Evolutionary conservation across 345 rosid species (phyloP).

Genomic region (Geranium brycei): DNA sequence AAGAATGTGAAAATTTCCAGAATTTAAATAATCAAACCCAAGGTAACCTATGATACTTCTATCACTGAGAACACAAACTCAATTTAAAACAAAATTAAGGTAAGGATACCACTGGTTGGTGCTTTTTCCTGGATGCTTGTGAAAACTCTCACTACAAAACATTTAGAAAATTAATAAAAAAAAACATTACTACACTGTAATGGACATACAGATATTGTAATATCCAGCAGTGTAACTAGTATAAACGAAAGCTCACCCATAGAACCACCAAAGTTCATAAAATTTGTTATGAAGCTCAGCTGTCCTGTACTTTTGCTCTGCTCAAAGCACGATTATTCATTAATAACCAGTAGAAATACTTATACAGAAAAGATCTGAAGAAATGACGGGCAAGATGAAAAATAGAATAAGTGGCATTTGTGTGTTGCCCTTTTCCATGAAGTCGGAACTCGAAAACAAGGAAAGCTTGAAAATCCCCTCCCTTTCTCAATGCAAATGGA

Average conservation of each 20-base stretch:
- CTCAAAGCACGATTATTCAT: not conserved
- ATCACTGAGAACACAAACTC: not conserved
- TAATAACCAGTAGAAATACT: not conserved
- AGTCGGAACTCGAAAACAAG: too few species aligned
- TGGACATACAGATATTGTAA: not conserved
- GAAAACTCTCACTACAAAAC: slow-evolving; percentile 66
- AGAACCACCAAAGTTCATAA: slow-evolving; percentile 67
- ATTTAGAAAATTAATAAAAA: slow-evolving; percentile 3
- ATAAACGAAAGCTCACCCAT: slow-evolving; percentile 37
- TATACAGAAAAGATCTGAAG: not conserved
- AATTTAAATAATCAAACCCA: too few species aligned
- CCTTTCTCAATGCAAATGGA: too few species aligned
- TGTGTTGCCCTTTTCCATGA: too few species aligned
- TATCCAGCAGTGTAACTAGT: not conserved
- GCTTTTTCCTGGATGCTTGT: slow-evolving; percentile 92
- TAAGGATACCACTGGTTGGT: slow-evolving; percentile 71
- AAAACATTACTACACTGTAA: too few species aligned
- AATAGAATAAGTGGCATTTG: too few species aligned
- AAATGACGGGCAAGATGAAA: not conserved
- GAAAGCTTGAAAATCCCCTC: too few species aligned
- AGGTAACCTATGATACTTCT: not conserved
- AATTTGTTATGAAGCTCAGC: slow-evolving; percentile 82
- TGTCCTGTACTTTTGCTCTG: slow-evolving; percentile 90
- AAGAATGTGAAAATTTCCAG: too few species aligned
- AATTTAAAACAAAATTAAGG: not conserved